phyloP scores from a whole-genome alignment of 2,329 filamentous ascomycete species.

The Sclerotinia nivalis region DNA sequence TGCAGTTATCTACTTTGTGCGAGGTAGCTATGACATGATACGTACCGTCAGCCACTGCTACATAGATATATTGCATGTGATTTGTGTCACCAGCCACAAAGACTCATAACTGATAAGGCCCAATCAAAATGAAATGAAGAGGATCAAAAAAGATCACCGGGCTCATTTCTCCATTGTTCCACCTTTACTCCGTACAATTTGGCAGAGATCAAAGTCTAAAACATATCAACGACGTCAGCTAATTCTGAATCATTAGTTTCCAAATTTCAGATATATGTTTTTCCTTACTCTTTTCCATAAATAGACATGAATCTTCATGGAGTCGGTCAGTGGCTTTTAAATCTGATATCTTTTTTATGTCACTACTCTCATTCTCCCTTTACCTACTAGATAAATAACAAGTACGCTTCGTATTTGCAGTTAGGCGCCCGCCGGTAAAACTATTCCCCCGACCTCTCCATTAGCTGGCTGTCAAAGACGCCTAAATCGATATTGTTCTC shows the following conservation, averaged over 20 bases:
- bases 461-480: not conserved
- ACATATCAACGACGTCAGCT: not conserved
- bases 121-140: not conserved
- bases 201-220: not conserved
- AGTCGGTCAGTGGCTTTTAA: not conserved
- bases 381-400: not conserved
- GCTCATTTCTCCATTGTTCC: slow-evolving; percentile 1
- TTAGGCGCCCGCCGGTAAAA: not conserved
- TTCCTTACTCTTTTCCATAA: not conserved
- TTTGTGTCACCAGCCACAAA: not conserved
- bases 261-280: not conserved
- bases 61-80: not conserved
- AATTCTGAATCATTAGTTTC: not conserved
- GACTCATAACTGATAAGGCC: not conserved
- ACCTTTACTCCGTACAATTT: slow-evolving; percentile 6
- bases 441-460: not conserved
- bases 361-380: not conserved
- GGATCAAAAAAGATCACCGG: not conserved
- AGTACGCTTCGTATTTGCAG: not conserved
- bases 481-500: not conserved
- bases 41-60: too few species aligned
- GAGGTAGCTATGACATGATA: too few species aligned
- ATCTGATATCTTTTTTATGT: not conserved
- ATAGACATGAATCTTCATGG: not conserved
- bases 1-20: too few species aligned